Evolutionary conservation across 2,329 filamentous ascomycete species (phyloP), one percentile per base, ranked within the genome.

Genomic region (Xylaria sp.): DNA sequence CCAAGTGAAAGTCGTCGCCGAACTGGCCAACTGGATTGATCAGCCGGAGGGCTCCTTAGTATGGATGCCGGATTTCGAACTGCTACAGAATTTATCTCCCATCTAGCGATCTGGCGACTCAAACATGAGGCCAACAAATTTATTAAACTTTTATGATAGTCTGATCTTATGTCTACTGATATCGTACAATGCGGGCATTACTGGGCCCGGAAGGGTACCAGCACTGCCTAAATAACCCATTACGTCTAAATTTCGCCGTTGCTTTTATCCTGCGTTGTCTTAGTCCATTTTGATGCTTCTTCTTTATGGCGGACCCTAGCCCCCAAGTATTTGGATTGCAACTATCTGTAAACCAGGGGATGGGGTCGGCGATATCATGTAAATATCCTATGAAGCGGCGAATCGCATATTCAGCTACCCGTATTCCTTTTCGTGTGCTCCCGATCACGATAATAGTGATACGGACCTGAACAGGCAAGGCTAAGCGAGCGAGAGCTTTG

Each of bases 51-150:
- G 72, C 5, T 74, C 73, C 11, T 70, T 75, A 4, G 66, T 76
- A 9, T 77, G 75, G 76, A 78, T 78, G 76, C 76, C 75, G 2
- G 75, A 78, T 26, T 77, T 78, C 57, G 76, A 77, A 62, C 63
- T 73, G 46, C 23, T 78, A 51, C 76, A 79, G 48, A 77, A 73
- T 36, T 71, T 78, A 23, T 70, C 71, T 13, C 69, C 72, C 6
- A 49, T 64, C 36, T 38, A 38, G 36, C 10, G 40, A 63, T 33
- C 20, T 13, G 28, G 17, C 13, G 4, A 28, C 3, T 6, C 6
- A 64, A 40, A 42, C 2, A 23, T 10, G 26, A n/a, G 7, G 49
- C 15, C 2, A 17, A 6, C 38, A 57, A 46, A 10, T 48, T n/a
- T n/a, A 48, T 20, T 10, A 57, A n/a, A 33, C n/a, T 20, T 59